Conservation (phyloP, 2,329 filamentous ascomycete genomes). For the Plenodomus tracheiphilus region DNA sequence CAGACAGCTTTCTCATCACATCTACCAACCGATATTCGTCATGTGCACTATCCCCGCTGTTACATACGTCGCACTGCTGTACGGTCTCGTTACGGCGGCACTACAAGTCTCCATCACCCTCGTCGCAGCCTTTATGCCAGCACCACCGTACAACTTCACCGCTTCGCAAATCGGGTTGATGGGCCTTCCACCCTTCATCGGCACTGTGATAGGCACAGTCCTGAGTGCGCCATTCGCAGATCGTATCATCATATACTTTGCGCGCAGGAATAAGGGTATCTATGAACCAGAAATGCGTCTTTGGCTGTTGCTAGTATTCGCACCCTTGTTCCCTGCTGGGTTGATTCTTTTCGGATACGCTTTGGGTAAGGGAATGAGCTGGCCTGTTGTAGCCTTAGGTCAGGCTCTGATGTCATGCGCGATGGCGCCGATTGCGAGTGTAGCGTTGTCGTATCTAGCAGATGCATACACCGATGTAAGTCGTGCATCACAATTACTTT, state of each 20-base stretch:
- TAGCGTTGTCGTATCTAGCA: too few relatives aligned
- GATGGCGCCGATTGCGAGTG: too few relatives aligned
- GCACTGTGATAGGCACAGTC: conserved; percentile 36
- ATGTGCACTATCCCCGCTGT: conserved; percentile 48
- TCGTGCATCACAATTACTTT: too few relatives aligned
- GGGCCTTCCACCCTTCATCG: conserved; percentile 47
- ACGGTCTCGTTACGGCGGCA: conserved; percentile 45
- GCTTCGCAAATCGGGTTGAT: conserved; percentile 46
- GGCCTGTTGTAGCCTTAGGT: too few relatives aligned
- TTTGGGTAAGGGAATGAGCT: conserved; percentile 16
- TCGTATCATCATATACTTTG: conserved; percentile 35
- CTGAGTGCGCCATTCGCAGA: conserved; percentile 25
- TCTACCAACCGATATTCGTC: conserved; percentile 11
- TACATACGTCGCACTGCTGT: conserved; percentile 41
- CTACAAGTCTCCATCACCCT: conserved; percentile 41
- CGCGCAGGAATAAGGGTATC: conserved; percentile 45
- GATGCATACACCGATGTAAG: too few relatives aligned
- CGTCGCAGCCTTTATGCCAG: conserved; percentile 42
- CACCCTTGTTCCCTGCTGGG: conserved; percentile 37
- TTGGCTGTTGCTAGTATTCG: conserved; percentile 42
- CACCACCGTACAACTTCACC: conserved; percentile 48
- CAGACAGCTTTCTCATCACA: too few relatives aligned
- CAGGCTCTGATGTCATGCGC: too few relatives aligned
- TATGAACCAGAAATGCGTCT: conserved; percentile 53
- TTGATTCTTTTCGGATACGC: conserved; percentile 48